Evolutionary conservation across 2,329 filamentous ascomycete species (phyloP).

Genomic region (Apiospora hydei): DNA sequence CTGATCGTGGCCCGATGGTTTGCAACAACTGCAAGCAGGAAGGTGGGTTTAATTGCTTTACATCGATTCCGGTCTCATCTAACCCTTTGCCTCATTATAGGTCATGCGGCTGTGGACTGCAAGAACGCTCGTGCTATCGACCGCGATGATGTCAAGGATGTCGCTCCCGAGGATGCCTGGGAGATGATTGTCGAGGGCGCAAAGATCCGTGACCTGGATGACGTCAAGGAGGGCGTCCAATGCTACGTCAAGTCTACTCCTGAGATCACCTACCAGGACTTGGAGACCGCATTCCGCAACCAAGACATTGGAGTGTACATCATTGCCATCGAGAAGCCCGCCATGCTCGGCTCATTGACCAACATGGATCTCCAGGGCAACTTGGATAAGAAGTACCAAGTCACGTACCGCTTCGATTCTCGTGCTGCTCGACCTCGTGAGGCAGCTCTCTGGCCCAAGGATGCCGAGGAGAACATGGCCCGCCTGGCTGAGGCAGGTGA

Average conservation of each 20-base stretch:
- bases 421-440: slow-evolving; percentile 67
- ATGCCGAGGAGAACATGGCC: slow-evolving; percentile 64
- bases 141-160: slow-evolving; percentile 55
- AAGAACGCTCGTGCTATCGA: slow-evolving; percentile 66
- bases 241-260: slow-evolving; percentile 69
- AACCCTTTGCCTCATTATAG: slow-evolving; percentile 43
- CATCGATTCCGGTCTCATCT: background rate
- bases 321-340: slow-evolving; percentile 66
- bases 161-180: slow-evolving; percentile 65
- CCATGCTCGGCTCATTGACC: slow-evolving; percentile 63
- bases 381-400: slow-evolving; percentile 67
- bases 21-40: slow-evolving; percentile 70
- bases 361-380: slow-evolving; percentile 78
- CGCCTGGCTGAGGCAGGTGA: slow-evolving; percentile 73
- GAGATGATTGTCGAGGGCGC: slow-evolving; percentile 59
- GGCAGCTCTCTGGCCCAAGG: slow-evolving; percentile 65
- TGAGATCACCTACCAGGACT: slow-evolving; percentile 62
- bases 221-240: slow-evolving; percentile 65
- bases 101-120: slow-evolving; percentile 64
- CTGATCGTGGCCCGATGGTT: slow-evolving; percentile 59
- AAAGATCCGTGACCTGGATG: slow-evolving; percentile 64
- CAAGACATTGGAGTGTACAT: slow-evolving; percentile 64
- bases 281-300: slow-evolving; percentile 67
- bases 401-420: slow-evolving; percentile 67
- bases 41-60: slow-evolving; percentile 49